Percentiles rank a stretch among this genome's conserved stretches.
phyloP scores from a whole-genome alignment of 306 rosid species.

The Pachyrhizus erosus region DNA sequence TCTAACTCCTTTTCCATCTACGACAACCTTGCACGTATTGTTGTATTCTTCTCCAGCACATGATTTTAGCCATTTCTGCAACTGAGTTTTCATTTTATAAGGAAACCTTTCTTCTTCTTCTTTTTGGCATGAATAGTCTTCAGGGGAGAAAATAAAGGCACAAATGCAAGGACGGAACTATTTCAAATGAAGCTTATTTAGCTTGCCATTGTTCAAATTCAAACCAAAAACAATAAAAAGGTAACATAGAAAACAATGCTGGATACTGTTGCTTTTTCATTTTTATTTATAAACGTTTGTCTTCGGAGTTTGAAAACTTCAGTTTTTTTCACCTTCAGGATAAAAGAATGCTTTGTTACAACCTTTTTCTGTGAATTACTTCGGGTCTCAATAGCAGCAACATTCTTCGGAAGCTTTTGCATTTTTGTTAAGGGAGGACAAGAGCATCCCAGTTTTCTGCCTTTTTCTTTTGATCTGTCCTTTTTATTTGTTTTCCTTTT shows the following conservation, averaged over 20 bases:
- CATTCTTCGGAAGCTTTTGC: slow-evolving; percentile 63
- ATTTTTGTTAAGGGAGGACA: slow-evolving; percentile 54
- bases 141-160: slow-evolving; percentile 40
- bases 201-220: slow-evolving; percentile 60
- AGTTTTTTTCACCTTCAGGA: slow-evolving; percentile 31
- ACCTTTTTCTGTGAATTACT: slow-evolving; percentile 55
- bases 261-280: slow-evolving; percentile 55
- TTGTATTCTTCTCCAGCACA: slow-evolving; percentile 29
- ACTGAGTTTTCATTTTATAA: slow-evolving; percentile 34
- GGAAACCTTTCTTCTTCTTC: slow-evolving; percentile 46
- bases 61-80: slow-evolving; percentile 46
- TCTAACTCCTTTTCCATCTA: slow-evolving; percentile 32
- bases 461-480: slow-evolving; percentile 41
- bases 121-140: slow-evolving; percentile 26
- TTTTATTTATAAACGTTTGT: slow-evolving; percentile 41
- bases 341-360: slow-evolving; percentile 47
- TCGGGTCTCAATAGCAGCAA: slow-evolving; percentile 52
- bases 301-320: slow-evolving; percentile 47
- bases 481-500: slow-evolving; percentile 15
- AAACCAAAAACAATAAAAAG: slow-evolving; percentile 57
- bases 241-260: slow-evolving; percentile 45
- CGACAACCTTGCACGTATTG: slow-evolving; percentile 42
- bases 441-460: slow-evolving; percentile 37
- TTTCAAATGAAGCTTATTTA: slow-evolving; percentile 53
- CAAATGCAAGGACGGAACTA: slow-evolving; percentile 66